These are phyloP conservation scores for Vickermania spadyakhi DNA, from an alignment of 208 protist species.

Conservation along the genomic window DNA sequence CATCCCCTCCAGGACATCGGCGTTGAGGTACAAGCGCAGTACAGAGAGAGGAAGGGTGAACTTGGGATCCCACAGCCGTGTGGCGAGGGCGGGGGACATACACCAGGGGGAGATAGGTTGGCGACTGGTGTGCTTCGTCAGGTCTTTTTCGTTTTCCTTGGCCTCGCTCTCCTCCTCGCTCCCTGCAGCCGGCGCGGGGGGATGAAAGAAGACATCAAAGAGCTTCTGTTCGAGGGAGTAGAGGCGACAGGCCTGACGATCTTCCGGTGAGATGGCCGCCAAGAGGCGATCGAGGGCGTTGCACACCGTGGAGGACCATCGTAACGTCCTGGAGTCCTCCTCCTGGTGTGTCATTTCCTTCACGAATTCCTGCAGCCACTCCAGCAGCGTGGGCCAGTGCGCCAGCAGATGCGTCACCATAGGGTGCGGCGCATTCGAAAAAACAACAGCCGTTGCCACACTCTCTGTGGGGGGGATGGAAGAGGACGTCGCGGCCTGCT, in stretches of 20 bases:
- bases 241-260: neutral
- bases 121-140: no score
- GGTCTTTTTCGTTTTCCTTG: neutral
- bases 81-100: neutral
- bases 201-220: slow-evolving; percentile 5
- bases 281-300: slow-evolving; percentile 1
- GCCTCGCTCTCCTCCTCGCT: neutral
- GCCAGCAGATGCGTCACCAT: slow-evolving; percentile 35
- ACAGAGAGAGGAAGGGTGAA: slow-evolving; percentile 56
- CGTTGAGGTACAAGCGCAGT: slow-evolving; percentile 60
- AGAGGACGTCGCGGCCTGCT: neutral
- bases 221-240: slow-evolving; percentile 5
- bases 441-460: no score
- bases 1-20: slow-evolving; percentile 39
- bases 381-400: slow-evolving; percentile 32
- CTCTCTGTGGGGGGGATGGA: slow-evolving; percentile 14
- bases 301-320: neutral
- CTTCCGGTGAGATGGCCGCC: neutral
- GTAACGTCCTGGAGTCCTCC: no score
- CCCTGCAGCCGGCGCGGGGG: neutral
- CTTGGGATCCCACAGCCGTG: slow-evolving; percentile 31
- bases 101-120: no score
- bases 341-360: no score
- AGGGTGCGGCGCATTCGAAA: slow-evolving; percentile 16
- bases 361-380: no score